Conservation (phyloP, 2,329 filamentous ascomycete genomes). For the Aspergillus uvarum region DNA sequence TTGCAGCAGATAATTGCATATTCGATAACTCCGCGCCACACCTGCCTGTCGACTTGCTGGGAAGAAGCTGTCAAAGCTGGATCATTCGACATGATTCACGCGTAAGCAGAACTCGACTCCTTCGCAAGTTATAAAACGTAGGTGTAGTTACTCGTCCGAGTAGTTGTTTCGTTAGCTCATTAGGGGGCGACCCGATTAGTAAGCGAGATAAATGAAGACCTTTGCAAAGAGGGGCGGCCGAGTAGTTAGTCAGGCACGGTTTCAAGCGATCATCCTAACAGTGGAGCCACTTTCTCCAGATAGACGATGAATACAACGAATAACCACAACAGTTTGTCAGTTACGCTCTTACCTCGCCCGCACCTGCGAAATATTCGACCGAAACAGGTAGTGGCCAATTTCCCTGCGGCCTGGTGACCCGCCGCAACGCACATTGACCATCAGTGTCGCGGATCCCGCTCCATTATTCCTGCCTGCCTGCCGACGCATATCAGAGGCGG, state of each 20-base stretch:
- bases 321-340: not conserved
- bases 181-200: slow-evolving; percentile 2
- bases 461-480: not conserved
- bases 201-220: slow-evolving; percentile 11
- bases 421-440: slow-evolving; percentile 7
- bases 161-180: too few relatives aligned
- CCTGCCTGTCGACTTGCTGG: not conserved
- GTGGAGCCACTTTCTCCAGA: slow-evolving; percentile 15
- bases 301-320: slow-evolving; percentile 1
- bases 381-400: not conserved
- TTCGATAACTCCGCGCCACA: not conserved
- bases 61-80: not conserved
- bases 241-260: slow-evolving; percentile 16
- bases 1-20: not conserved
- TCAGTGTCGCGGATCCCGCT: not conserved
- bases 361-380: not conserved
- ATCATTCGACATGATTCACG: not conserved
- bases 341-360: not conserved
- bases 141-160: not conserved
- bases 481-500: too few relatives aligned
- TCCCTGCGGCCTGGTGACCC: slow-evolving; percentile 6
- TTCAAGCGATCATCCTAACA: slow-evolving; percentile 14
- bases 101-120: not conserved
- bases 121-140: not conserved
- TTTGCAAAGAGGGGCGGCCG: slow-evolving; percentile 7